phyloP scores from a whole-genome alignment of 2,329 filamentous ascomycete genomes.

The Didymella lethalis region DNA sequence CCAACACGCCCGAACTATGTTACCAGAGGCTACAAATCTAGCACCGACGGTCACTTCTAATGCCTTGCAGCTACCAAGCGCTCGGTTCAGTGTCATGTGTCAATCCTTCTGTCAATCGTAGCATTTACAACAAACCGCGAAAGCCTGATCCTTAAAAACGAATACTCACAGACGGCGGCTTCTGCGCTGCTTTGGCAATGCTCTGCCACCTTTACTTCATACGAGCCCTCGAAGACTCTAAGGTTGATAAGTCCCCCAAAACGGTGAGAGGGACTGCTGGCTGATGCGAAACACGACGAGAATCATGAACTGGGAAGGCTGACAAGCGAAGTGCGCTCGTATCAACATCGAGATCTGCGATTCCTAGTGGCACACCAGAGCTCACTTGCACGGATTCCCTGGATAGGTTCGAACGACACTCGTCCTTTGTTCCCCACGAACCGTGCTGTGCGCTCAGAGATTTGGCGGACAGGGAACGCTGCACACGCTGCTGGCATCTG shows the following conservation, averaged over 20 bases:
- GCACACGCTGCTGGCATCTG: slow-evolving; percentile 8
- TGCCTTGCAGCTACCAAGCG: background rate
- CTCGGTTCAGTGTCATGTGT: background rate
- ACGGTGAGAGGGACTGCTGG: background rate
- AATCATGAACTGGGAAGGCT: background rate
- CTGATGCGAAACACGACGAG: background rate
- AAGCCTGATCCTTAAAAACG: background rate
- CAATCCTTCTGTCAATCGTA: background rate
- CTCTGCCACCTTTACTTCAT: background rate
- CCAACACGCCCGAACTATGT: background rate
- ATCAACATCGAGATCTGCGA: background rate
- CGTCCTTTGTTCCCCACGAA: background rate
- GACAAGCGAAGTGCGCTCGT: background rate
- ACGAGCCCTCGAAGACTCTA: background rate
- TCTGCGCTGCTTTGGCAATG: background rate
- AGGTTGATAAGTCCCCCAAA: background rate
- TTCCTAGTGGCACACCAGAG: background rate
- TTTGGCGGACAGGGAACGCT: background rate
- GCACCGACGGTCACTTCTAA: background rate
- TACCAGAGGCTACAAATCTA: background rate
- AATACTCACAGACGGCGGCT: background rate
- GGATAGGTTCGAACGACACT: background rate
- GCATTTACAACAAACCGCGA: background rate
- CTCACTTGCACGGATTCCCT: background rate
- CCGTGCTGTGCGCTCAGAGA: background rate